These are phyloP conservation scores for Mortierella sp. DNA, from an alignment of 371 early-diverging fungal species.

Conservation along the genomic window DNA sequence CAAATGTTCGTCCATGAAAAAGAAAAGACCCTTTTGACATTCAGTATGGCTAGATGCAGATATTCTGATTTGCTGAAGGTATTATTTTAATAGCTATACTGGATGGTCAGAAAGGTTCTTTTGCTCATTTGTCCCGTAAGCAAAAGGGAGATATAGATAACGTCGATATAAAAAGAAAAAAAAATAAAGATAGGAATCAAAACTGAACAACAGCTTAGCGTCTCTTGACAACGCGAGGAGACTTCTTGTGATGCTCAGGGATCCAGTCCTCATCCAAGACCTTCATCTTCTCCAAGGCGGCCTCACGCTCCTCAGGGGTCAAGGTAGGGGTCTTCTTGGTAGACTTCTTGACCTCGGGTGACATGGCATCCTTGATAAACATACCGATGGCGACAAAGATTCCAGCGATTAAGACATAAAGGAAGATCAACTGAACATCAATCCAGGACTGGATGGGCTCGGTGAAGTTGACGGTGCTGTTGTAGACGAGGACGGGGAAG, in stretches of 20 bases:
- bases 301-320: slow-evolving; percentile 54
- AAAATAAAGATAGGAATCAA: not conserved
- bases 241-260: slow-evolving; percentile 57
- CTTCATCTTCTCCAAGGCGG: slow-evolving; percentile 51
- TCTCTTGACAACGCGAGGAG: slow-evolving; percentile 49
- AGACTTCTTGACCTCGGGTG: slow-evolving; percentile 43
- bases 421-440: slow-evolving; percentile 51
- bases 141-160: no score
- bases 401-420: slow-evolving; percentile 49
- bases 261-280: slow-evolving; percentile 55
- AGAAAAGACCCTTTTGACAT: no score
- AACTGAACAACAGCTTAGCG: slow-evolving; percentile 1
- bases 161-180: not conserved
- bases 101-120: no score
- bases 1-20: no score
- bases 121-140: no score
- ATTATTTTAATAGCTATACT: no score
- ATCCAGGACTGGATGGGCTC: slow-evolving; percentile 51
- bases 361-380: slow-evolving; percentile 47
- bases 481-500: slow-evolving; percentile 50
- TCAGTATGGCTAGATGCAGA: no score
- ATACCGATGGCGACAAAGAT: slow-evolving; percentile 43
- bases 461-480: slow-evolving; percentile 51
- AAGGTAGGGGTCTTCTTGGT: slow-evolving; percentile 46
- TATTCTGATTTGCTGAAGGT: no score